Conservation (phyloP, 2,329 filamentous ascomycete species). For the Fusarium torulosum region DNA sequence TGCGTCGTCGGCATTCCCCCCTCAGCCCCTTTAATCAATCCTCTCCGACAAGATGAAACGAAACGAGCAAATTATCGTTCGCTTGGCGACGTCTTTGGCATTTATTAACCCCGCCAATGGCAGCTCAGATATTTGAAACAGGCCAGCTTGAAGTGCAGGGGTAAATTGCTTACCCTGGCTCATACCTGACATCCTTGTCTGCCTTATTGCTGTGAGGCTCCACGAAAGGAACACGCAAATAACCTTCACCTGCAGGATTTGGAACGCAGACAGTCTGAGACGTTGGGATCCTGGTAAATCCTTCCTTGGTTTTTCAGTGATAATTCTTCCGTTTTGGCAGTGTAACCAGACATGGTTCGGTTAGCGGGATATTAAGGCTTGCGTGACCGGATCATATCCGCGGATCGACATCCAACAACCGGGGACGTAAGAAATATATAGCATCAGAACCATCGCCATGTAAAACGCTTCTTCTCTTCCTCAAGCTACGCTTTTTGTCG, state of each 20-base stretch:
- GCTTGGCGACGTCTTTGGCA: neutral
- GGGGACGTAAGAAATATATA: slow-evolving; percentile 6
- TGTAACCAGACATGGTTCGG: neutral
- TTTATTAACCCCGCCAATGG: slow-evolving; percentile 34
- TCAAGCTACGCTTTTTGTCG: slow-evolving; percentile 24
- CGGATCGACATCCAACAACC: neutral
- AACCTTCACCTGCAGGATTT: slow-evolving; percentile 11
- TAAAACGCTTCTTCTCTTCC: neutral
- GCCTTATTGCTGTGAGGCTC: neutral
- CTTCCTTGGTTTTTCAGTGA: neutral
- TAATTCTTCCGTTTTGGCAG: neutral
- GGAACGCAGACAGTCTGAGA: slow-evolving; percentile 21
- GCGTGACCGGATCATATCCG: neutral
- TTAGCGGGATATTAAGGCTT: slow-evolving; percentile 36
- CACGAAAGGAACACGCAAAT: slow-evolving; percentile 4
- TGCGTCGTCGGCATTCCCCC: neutral
- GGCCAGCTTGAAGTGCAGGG: slow-evolving; percentile 21
- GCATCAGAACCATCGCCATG: neutral
- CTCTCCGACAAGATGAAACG: slow-evolving; percentile 12
- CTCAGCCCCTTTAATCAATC: slow-evolving; percentile 14
- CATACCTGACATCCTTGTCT: neutral
- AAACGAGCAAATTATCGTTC: slow-evolving; percentile 21
- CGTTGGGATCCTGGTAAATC: neutral
- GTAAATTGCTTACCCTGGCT: neutral
- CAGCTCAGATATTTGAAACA: slow-evolving; percentile 38